Evolutionary conservation across 768 basidiomycete species (phyloP), one percentile per base, ranked within the genome.

Genomic region (Lactifluus piperatus): DNA sequence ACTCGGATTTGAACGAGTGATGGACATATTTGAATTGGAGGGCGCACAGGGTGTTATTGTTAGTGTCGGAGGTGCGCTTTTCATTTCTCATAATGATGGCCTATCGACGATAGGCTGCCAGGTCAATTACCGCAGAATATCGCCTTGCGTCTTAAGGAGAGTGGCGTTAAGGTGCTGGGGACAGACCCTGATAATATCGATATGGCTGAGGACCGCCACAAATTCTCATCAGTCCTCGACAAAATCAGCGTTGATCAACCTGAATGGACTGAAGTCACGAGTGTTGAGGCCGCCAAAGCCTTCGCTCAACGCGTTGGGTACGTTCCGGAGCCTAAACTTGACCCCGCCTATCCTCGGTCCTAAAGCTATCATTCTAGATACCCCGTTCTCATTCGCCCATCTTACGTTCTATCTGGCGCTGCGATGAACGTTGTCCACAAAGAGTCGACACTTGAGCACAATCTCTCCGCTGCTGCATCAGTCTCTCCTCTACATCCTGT

Each of bases 361-460:
- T 24, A n/a, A 44, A 44, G 16, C 3, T 24, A 24, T 13, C 11
- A 26, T 1, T 22, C 2, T 39, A 90, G 91, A 52, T 98, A 98
- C 72, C 97, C 97, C 5, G 94, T 98, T 62, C 87, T 99, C 53
- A 93, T 99, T 68, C 92, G 97, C 43, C 97, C 97, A 4, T 98
- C 95, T 0, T 98, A 98, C 72, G 95, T 98, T 45, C 84, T 98
- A 26, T 99, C 97, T 9, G 97, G 97, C 51, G 94, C 97, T 45
- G 97, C 97, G 16, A 99, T 99, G 97, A 99, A 97, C 72, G 94
- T 98, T 41, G 92, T 98, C 22, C 88, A 88, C 69, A 92, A 97
- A 70, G 93, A 95, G 71, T 80, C 90, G 13, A 75, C 83, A 16
- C 80, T 99, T 37, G 88, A 95, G 64, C 86, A 95, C 73, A 95